Evolutionary conservation across 306 rosid genomes (phyloP), one percentile per base, ranked within the genome.

Genomic region (Mimosa bimucronata): DNA sequence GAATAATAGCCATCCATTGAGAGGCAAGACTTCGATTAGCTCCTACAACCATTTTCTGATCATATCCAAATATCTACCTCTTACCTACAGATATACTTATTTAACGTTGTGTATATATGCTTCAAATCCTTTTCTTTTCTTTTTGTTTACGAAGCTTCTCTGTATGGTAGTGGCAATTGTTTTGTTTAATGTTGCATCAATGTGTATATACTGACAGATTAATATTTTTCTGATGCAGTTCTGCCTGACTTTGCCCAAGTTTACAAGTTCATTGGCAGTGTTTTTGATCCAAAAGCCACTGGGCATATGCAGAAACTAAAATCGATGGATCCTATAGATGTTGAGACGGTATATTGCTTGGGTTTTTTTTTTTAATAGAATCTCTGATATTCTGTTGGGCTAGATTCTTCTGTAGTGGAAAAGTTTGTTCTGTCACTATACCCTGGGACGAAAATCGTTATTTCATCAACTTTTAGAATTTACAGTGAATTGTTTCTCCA

Each of bases 221-320:
- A 13, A 60, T 30, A 2, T 40, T 40, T 21, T 13, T 66, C 16
- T 71, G 65, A 12, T 90, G 97, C 97, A 96, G 99, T 96, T 86
- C 90, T 93, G 79, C 99, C 99, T 0, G 99, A 96, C 89, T 96
- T 96, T 82, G 57, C 86, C 45, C 93, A 87, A 81, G 99, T 96
- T 38, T 96, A 96, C 85, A 64, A 74, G 84, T 96, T 96, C 88
- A 91, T 96, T 83, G 99, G 99, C 74, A 91, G 97, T 73, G 97
- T 96, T 74, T 96, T 96, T 85, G 99, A 96, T 83, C 97, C 98
- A 34, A 83, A 82, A 57, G 77, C 61, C 73, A 42, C 89, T 42
- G 97, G 91, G 71, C 98, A 96, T 87, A 61, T 96, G 76, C 97
- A 91, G 80, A 91, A 84, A 77, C 90, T 96, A 7, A 93, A 88